phyloP scores from a whole-genome alignment of 805 yeast species.

The Kazachstania psychrophila region DNA sequence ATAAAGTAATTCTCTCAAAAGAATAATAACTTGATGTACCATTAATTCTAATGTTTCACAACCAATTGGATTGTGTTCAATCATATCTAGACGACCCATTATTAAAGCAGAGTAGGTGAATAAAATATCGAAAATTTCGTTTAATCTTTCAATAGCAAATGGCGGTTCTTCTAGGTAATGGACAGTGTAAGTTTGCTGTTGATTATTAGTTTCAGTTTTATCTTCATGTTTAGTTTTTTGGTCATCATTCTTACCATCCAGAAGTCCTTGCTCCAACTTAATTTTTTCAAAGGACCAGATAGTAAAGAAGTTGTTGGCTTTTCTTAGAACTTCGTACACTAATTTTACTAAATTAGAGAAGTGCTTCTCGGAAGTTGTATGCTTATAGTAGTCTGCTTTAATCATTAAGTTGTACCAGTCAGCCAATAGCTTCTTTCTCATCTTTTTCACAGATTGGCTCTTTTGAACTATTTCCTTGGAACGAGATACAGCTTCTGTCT shows the following conservation, averaged over 20 bases:
- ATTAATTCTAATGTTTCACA: slow-evolving; percentile 58
- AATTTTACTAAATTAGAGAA: slow-evolving; percentile 53
- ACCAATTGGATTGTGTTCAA: slow-evolving; percentile 64
- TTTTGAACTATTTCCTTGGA: slow-evolving; percentile 60
- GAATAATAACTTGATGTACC: slow-evolving; percentile 57
- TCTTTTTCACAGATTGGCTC: slow-evolving; percentile 49
- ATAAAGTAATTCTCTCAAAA: slow-evolving; percentile 53
- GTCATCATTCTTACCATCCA: background rate
- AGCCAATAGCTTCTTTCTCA: slow-evolving; percentile 60
- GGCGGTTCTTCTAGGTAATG: slow-evolving; percentile 37
- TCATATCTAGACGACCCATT: slow-evolving; percentile 67
- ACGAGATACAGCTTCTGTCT: slow-evolving; percentile 67
- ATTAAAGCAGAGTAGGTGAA: slow-evolving; percentile 56
- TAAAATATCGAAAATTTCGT: slow-evolving; percentile 53
- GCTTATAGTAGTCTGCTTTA: slow-evolving; percentile 65
- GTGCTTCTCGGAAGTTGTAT: slow-evolving; percentile 48
- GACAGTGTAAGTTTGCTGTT: slow-evolving; percentile 1
- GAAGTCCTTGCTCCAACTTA: slow-evolving; percentile 30
- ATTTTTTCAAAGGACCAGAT: slow-evolving; percentile 64
- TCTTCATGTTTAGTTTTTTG: background rate
- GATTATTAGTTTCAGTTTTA: background rate
- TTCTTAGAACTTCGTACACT: slow-evolving; percentile 57
- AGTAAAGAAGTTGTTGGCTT: slow-evolving; percentile 54
- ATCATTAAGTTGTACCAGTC: slow-evolving; percentile 76
- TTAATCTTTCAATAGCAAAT: slow-evolving; percentile 49